A percentile compares a stretch with the other conserved stretches of the same genome.
Conservation (phyloP, 495 filamentous ascomycete species). For the Chaetomidium leptoderma region DNA sequence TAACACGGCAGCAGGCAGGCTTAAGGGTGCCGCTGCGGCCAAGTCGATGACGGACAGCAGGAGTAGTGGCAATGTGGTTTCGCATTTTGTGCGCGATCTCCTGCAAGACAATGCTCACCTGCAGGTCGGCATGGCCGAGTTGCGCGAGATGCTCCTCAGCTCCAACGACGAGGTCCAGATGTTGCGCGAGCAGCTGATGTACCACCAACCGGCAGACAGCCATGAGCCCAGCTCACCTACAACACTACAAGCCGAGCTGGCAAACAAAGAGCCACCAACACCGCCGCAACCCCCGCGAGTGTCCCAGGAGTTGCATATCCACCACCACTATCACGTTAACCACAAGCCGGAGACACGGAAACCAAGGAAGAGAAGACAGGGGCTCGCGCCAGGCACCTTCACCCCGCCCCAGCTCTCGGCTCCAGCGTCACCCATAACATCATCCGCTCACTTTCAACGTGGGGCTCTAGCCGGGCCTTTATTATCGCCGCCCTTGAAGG, state of each 20-base stretch:
- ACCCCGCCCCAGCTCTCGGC: conserved; percentile 46
- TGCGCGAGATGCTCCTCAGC: conserved; percentile 83
- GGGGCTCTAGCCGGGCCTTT: conserved; percentile 5
- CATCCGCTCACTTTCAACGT: conserved; percentile 22
- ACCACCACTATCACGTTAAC: conserved; percentile 81
- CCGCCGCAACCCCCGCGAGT: conserved; percentile 30
- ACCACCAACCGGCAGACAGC: conserved; percentile 62
- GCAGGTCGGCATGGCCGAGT: conserved; percentile 81
- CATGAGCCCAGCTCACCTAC: conserved; percentile 38
- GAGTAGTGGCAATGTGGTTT: conserved; percentile 58
- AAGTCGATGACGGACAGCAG: conserved; percentile 55
- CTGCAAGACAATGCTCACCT: conserved; percentile 92
- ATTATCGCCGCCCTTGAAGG: conserved; percentile 31
- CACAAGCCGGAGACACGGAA: conserved; percentile 60
- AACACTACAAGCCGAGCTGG: conserved; percentile 67
- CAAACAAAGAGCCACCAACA: conserved; percentile 43
- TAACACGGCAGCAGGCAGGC: conserved; percentile 65
- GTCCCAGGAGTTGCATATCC: conserved; percentile 78
- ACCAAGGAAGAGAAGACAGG: conserved; percentile 66
- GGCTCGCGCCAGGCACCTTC: conserved; percentile 54
- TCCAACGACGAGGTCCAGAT: conserved; percentile 93
- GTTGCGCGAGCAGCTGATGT: conserved; percentile 75
- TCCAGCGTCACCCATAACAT: conserved; percentile 24
- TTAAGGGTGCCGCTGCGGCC: conserved; percentile 72
- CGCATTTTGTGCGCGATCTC: conserved; percentile 92